Evolutionary conservation across 2,329 filamentous ascomycete species (phyloP).

Genomic region (Alternaria incomplexa): DNA sequence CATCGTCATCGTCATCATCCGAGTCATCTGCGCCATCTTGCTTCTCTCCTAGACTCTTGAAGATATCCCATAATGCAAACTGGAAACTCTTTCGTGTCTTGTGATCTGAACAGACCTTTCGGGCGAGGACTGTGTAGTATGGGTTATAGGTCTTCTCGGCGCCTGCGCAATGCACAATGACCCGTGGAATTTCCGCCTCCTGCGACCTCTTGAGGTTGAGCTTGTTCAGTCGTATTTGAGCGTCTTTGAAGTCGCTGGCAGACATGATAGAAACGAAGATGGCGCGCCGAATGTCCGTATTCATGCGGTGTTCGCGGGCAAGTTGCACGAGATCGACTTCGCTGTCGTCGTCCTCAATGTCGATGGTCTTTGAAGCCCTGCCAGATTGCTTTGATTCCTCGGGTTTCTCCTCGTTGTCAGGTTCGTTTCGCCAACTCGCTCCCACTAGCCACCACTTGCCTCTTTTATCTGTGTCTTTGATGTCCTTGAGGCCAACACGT

Average conservation of each 20-base stretch:
- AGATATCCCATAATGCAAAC: slow-evolving; percentile 84
- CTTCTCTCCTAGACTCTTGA: slow-evolving; percentile 82
- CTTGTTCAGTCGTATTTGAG: slow-evolving; percentile 78
- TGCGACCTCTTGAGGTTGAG: slow-evolving; percentile 86
- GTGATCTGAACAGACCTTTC: slow-evolving; percentile 75
- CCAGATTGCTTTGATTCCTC: slow-evolving; percentile 44
- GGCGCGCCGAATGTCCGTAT: slow-evolving; percentile 82
- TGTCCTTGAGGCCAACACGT: slow-evolving; percentile 79
- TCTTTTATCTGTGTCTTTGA: slow-evolving; percentile 80
- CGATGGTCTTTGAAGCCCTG: slow-evolving; percentile 10
- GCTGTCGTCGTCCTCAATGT: slow-evolving; percentile 33
- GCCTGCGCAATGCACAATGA: slow-evolving; percentile 85
- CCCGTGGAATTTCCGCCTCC: slow-evolving; percentile 83
- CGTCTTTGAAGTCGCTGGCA: slow-evolving; percentile 82
- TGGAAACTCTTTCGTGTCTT: slow-evolving; percentile 84
- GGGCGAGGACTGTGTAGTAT: slow-evolving; percentile 88
- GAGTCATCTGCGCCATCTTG: slow-evolving; percentile 67
- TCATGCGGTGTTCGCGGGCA: slow-evolving; percentile 84
- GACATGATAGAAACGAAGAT: slow-evolving; percentile 93
- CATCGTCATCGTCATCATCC: slow-evolving; percentile 61
- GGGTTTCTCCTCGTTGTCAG: slow-evolving; percentile 42
- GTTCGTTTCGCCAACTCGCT: slow-evolving; percentile 75
- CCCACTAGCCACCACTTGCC: slow-evolving; percentile 99
- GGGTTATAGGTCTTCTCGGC: slow-evolving; percentile 87
- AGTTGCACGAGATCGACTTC: slow-evolving; percentile 72